phyloP scores from a whole-genome alignment of 352 stramenopile species.

The Phytophthora hibernalis region DNA sequence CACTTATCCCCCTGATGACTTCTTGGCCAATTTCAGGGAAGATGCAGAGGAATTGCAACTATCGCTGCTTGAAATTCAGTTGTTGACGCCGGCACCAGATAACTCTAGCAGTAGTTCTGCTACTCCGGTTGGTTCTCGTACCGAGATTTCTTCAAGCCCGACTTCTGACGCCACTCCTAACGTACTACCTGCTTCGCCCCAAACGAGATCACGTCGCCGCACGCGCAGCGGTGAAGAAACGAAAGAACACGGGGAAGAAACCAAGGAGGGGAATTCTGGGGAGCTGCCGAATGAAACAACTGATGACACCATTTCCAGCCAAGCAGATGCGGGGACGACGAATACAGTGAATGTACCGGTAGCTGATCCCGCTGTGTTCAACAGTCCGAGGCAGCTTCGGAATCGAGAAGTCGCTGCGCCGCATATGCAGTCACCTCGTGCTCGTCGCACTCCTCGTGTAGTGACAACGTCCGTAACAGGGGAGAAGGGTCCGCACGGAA shows the following conservation, averaged over 20 bases:
- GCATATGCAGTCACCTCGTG: constrained; percentile 31
- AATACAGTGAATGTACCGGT: constrained; percentile 22
- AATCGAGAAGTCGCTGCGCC: constrained; percentile 22
- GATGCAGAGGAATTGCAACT: constrained; percentile 47
- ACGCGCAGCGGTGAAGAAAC: constrained; percentile 30
- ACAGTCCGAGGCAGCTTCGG: constrained; percentile 32
- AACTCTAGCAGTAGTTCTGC: neutral
- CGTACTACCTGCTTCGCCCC: constrained; percentile 14
- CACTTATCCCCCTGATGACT: constrained; percentile 66
- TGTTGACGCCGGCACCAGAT: constrained; percentile 22
- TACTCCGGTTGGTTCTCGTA: constrained; percentile 5
- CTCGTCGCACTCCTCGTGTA: constrained; percentile 36
- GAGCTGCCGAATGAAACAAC: constrained; percentile 15
- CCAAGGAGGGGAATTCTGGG: constrained; percentile 7
- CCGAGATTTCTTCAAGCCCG: constrained; percentile 7
- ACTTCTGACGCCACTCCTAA: constrained; percentile 1
- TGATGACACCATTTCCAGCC: constrained; percentile 1
- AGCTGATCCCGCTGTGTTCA: constrained; percentile 14
- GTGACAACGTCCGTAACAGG: constrained; percentile 17
- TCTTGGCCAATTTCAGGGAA: constrained; percentile 50
- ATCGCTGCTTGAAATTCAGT: constrained; percentile 32
- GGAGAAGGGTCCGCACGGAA: constrained; percentile 36
- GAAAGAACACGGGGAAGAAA: constrained; percentile 26
- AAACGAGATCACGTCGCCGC: constrained; percentile 25
- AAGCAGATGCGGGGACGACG: constrained; percentile 36